phyloP scores from a whole-genome alignment of 495 filamentous ascomycete species.

The Neurospora intermedia region DNA sequence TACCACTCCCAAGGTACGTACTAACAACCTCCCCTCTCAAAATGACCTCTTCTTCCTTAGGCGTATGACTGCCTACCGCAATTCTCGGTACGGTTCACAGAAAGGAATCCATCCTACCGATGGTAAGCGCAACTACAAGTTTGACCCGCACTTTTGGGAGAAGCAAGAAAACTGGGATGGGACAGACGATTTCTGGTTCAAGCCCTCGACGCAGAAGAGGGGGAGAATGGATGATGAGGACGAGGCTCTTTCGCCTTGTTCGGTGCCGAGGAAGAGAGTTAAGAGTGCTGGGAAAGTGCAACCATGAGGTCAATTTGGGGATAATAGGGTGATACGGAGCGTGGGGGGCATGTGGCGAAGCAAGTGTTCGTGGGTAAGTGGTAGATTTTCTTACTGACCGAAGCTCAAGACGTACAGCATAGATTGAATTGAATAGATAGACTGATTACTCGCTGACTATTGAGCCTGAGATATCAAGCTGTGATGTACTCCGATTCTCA shows the following conservation, averaged over 20 bases:
- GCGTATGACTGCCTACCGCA: neutral
- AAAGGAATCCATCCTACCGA: neutral
- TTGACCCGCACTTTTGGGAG: neutral
- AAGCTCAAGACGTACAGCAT: neutral
- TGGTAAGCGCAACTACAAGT: neutral
- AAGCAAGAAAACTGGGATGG: neutral
- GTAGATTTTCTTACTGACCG: neutral
- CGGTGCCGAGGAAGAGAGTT: neutral
- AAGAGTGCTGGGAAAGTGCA: neutral
- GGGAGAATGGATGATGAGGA: neutral
- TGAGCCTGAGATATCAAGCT: neutral
- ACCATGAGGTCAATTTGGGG: neutral
- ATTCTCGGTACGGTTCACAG: neutral
- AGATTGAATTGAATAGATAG: neutral
- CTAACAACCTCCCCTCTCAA: neutral
- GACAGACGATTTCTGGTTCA: neutral
- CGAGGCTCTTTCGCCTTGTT: neutral
- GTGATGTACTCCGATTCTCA: too few species aligned
- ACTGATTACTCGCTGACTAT: neutral
- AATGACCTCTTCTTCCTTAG: neutral
- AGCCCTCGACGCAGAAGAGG: neutral
- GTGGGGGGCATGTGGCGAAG: neutral
- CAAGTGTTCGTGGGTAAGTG: neutral
- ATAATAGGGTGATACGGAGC: neutral
- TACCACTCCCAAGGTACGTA: too few species aligned